Evolutionary conservation across 208 protist species (phyloP), one percentile per base, ranked within the genome.

Genomic region (Trypanosoma theileri): DNA sequence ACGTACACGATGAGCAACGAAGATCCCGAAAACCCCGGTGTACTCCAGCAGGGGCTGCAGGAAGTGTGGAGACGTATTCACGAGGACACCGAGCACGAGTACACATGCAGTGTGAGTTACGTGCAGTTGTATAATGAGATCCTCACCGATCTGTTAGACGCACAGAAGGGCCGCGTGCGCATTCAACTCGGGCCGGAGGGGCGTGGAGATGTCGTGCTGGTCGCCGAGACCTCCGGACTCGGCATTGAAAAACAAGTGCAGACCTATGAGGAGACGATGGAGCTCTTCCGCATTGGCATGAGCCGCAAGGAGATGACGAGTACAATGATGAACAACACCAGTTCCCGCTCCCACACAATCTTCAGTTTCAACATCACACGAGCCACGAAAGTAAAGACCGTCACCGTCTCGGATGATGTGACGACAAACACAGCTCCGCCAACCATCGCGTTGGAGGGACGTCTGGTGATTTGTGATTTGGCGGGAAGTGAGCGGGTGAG

Each of bases 381-480:
- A 51, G 79, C 86, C n/a, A 71, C 63, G 19, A 91, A 89, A 72
- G 66, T 80, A 44, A 75, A 58, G 24, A 59, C 57, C 8, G 70
- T 82, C 52, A 66, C 59, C 4, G 68, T 88, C 14, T 77, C 54
- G 24, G 66, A 75, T 16, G 72, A 64, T 51, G 62, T 41, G 19
- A 50, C 51, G 21, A 63, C 16, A 6, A 59, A 73, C 16, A 65
- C 1, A 1, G 6, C 28, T 6, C 53, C 80, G 1, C 53, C 80
- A 1, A 74, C 71, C 4, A 73, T 88, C 14, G 82, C 86, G 19
- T 77, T 95, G 16, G 84, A 95, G 58, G 89, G 89, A 0, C 86
- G 89, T 42, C 81, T 98, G 17, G 98, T 98, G 52, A 73, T 99
- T 46, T 98, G 98, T 60, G 98, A 99, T 92, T 83, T 99, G 14